Conservation (phyloP, 31 red algal species). For the Endocladia muricata region DNA sequence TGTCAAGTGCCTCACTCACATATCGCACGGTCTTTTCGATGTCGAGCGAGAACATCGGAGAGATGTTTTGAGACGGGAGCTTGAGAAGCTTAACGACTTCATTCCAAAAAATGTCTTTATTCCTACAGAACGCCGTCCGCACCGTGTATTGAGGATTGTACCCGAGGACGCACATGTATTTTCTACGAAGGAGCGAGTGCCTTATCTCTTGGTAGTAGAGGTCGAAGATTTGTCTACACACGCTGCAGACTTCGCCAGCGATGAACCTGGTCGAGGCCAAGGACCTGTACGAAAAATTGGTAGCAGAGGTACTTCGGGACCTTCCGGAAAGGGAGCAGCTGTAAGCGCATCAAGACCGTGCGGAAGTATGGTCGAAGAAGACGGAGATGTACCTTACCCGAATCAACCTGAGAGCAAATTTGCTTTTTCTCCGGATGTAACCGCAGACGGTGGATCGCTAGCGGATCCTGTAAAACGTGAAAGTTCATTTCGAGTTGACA, state of each 20-base stretch:
- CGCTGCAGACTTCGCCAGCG: neutral
- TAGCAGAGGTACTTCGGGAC: slow-evolving; percentile 22
- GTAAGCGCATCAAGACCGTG: neutral
- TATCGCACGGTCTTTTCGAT: slow-evolving; percentile 80
- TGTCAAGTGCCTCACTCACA: slow-evolving; percentile 92
- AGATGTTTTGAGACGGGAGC: slow-evolving; percentile 77
- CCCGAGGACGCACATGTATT: slow-evolving; percentile 90
- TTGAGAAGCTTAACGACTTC: slow-evolving; percentile 86
- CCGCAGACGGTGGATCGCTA: slow-evolving; percentile 13
- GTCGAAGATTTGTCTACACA: slow-evolving; percentile 74
- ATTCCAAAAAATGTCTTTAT: slow-evolving; percentile 88
- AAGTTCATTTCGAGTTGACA: slow-evolving; percentile 60
- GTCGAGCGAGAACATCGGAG: slow-evolving; percentile 67
- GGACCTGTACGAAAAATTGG: slow-evolving; percentile 59
- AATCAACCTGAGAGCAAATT: slow-evolving; percentile 74
- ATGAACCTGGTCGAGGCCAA: neutral
- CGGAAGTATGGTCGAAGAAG: slow-evolving; percentile 7
- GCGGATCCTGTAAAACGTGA: slow-evolving; percentile 15
- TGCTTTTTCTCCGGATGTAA: slow-evolving; percentile 67
- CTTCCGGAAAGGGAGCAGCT: neutral
- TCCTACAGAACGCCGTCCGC: slow-evolving; percentile 73
- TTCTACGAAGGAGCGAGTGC: slow-evolving; percentile 93
- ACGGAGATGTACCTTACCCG: slow-evolving; percentile 26
- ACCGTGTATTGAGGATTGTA: slow-evolving; percentile 88
- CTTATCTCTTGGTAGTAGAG: slow-evolving; percentile 90